Conservation (phyloP, 2,329 filamentous ascomycete species). For the Emergomyces africanus region DNA sequence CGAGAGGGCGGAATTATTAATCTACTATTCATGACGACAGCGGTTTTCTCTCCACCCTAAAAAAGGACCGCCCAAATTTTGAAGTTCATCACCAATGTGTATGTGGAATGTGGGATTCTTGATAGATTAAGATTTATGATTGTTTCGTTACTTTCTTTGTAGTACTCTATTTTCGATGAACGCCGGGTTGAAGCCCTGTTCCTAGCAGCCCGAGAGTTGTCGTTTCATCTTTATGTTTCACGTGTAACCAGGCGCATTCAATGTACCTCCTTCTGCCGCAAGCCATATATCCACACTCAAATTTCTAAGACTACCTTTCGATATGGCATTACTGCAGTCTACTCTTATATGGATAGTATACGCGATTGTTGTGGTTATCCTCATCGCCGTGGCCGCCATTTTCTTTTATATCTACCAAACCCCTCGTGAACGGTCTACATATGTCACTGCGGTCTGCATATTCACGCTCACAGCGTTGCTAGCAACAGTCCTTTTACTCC, state of each 20-base stretch:
- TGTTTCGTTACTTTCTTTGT: too few species aligned
- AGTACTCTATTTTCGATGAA: neutral
- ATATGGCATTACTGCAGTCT: slow-evolving; percentile 63
- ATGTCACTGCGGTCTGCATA: slow-evolving; percentile 74
- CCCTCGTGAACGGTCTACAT: slow-evolving; percentile 68
- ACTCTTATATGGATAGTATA: slow-evolving; percentile 94
- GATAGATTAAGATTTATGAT: neutral
- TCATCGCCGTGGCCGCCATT: slow-evolving; percentile 63
- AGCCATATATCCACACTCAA: neutral
- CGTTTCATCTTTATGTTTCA: too few species aligned
- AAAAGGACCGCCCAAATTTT: neutral
- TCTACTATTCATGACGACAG: slow-evolving; percentile 1
- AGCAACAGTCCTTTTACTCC: slow-evolving; percentile 81
- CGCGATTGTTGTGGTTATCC: slow-evolving; percentile 63
- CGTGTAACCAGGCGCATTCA: neutral
- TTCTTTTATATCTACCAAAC: slow-evolving; percentile 90
- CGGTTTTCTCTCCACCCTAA: too few species aligned
- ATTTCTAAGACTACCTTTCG: neutral
- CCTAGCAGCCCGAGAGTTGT: neutral
- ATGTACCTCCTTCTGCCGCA: neutral
- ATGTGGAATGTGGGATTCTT: neutral
- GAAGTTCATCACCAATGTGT: neutral
- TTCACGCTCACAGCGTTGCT: slow-evolving; percentile 77
- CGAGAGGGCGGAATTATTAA: too few species aligned
- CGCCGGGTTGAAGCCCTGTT: neutral